These are phyloP conservation scores for Lactarius akahatsu DNA, from an alignment of 768 basidiomycete genomes.

Conservation along the genomic window DNA sequence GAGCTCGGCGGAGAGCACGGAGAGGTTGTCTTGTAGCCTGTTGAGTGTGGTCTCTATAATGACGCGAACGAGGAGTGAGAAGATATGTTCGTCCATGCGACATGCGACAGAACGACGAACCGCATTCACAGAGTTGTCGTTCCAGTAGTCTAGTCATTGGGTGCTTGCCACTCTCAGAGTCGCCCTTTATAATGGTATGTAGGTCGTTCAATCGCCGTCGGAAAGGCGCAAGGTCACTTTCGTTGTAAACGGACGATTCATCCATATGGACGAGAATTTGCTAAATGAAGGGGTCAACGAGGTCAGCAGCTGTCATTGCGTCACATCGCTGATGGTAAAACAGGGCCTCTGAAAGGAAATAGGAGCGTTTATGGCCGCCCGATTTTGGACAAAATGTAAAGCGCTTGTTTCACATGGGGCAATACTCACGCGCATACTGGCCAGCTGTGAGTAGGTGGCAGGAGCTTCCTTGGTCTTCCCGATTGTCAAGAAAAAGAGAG, in stretches of 20 bases:
- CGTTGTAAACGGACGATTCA: constrained; percentile 93
- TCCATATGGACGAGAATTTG: constrained; percentile 96
- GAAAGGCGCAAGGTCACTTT: constrained; percentile 87
- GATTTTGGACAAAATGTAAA: constrained; percentile 12
- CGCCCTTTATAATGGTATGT: constrained; percentile 81
- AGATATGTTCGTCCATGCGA: background rate
- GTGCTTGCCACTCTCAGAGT: constrained; percentile 77
- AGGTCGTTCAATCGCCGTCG: constrained; percentile 77
- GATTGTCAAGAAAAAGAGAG: constrained; percentile 96
- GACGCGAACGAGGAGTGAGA: background rate
- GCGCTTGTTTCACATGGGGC: constrained; percentile 6
- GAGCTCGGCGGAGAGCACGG: constrained; percentile 86
- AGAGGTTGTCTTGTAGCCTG: constrained; percentile 78
- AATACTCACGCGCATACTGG: constrained; percentile 87
- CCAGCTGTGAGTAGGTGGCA: constrained; percentile 94
- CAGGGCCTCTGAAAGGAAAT: constrained; percentile 1
- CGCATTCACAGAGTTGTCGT: constrained; percentile 88
- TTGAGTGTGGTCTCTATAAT: constrained; percentile 62
- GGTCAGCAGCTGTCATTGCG: constrained; percentile 10
- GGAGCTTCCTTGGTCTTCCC: constrained; percentile 94
- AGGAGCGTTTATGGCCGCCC: background rate
- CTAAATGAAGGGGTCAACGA: constrained; percentile 41
- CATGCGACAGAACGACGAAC: constrained; percentile 47
- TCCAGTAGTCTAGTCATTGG: constrained; percentile 88
- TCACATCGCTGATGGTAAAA: background rate